Conservation (phyloP, 1,139 yeast species). For the Schwanniomyces etchellsii region DNA sequence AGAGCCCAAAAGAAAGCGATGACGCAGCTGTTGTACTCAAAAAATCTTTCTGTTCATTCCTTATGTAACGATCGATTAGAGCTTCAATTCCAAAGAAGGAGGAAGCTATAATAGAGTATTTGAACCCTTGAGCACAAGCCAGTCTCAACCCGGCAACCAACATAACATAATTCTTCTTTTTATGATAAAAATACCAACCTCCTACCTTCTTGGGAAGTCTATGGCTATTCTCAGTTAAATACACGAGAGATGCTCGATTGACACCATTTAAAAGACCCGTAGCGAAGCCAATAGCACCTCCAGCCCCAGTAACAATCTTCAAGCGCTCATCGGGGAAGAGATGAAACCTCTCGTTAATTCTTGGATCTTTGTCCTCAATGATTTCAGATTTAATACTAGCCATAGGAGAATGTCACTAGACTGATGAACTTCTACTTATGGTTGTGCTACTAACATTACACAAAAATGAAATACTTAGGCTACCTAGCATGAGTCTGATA, state of each 20-base stretch:
- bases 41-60: constrained; percentile 54
- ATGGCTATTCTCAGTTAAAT: constrained; percentile 78
- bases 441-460: too few species aligned
- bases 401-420: too few species aligned
- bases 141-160: constrained; percentile 45
- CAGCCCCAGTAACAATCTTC: constrained; percentile 25
- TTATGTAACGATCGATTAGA: constrained; percentile 39
- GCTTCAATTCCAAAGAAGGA: constrained; percentile 61
- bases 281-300: constrained; percentile 52
- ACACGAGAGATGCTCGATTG: constrained; percentile 50
- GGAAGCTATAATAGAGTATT: constrained; percentile 43
- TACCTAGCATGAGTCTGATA: too few species aligned
- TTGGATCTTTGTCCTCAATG: constrained; percentile 12
- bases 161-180: constrained; percentile 75
- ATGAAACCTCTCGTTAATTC: constrained; percentile 34
- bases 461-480: too few species aligned
- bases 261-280: constrained; percentile 64
- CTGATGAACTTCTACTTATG: too few species aligned
- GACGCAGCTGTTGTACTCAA: constrained; percentile 57
- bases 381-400: background rate
- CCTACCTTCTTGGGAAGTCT: constrained; percentile 73
- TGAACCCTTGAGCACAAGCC: constrained; percentile 40
- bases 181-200: constrained; percentile 89
- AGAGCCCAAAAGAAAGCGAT: constrained; percentile 43
- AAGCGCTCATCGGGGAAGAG: constrained; percentile 33